Evolutionary conservation across 2,329 filamentous ascomycete species (phyloP).

Genomic region (Calonectria honghensis): DNA sequence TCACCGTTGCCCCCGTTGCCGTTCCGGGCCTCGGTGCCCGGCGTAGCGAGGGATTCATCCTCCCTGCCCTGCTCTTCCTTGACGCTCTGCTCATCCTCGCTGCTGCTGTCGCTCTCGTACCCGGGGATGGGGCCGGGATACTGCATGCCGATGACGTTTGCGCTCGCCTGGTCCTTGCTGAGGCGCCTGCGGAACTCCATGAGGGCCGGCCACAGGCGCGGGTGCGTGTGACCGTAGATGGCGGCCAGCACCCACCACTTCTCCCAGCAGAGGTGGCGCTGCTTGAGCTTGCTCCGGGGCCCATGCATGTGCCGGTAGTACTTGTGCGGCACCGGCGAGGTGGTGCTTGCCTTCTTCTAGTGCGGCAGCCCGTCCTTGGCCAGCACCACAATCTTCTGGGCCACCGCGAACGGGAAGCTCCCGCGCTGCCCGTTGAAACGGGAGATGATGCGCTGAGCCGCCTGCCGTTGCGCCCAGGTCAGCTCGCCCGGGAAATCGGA

Average conservation of each 20-base stretch:
- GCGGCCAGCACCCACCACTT: slow-evolving; percentile 34
- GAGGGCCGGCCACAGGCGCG: not conserved
- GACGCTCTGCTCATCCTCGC: not conserved
- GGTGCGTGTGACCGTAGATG: slow-evolving; percentile 12
- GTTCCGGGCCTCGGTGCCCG: not conserved
- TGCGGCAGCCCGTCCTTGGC: slow-evolving; percentile 15
- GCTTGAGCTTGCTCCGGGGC: not conserved
- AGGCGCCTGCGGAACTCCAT: not conserved
- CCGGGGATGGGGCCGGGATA: slow-evolving; percentile 16
- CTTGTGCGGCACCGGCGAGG: not conserved
- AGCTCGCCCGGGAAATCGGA: slow-evolving; percentile 7
- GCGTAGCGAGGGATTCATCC: not conserved
- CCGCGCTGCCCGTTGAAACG: slow-evolving; percentile 3
- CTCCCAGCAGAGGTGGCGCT: slow-evolving; percentile 4
- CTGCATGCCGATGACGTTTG: not conserved
- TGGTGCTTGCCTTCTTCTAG: not conserved
- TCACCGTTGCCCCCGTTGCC: not conserved
- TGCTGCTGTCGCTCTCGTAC: not conserved
- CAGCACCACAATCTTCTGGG: not conserved
- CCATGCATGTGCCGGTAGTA: slow-evolving; percentile 18
- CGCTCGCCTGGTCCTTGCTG: not conserved
- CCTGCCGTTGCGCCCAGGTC: not conserved
- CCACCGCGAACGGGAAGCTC: not conserved
- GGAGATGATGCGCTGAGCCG: not conserved
- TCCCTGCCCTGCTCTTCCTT: not conserved